Conservation (phyloP, 345 rosid species). For the Syzygium grande region DNA sequence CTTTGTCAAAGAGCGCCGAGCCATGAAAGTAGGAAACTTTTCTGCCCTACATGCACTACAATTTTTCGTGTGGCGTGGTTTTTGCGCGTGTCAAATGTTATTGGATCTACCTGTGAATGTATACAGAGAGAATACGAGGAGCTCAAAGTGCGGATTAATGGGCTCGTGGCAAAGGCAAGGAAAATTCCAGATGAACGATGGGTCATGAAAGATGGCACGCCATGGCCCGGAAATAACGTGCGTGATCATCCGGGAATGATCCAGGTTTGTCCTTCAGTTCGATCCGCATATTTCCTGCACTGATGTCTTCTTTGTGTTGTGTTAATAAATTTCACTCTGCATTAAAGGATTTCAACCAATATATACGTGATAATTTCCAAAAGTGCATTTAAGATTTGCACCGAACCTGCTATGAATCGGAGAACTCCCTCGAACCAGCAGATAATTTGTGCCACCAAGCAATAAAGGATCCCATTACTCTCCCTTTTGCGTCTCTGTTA, state of each 20-base stretch:
- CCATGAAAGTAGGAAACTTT: slow-evolving; percentile 7
- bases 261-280: slow-evolving; percentile 2
- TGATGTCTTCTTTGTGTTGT: neutral
- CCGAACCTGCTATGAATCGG: neutral
- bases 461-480: neutral
- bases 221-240: slow-evolving; percentile 17
- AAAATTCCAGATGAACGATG: slow-evolving; percentile 12
- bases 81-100: neutral
- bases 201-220: slow-evolving; percentile 13
- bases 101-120: neutral
- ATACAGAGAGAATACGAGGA: slow-evolving; percentile 15
- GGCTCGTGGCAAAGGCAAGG: slow-evolving; percentile 7
- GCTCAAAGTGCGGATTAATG: slow-evolving; percentile 11
- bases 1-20: slow-evolving; percentile 13
- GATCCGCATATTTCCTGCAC: neutral
- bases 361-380: neutral
- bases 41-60: neutral
- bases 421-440: neutral
- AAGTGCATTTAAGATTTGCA: neutral
- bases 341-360: neutral
- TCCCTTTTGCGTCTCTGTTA: neutral
- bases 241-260: slow-evolving; percentile 16
- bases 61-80: neutral
- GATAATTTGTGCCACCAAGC: neutral
- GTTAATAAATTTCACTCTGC: neutral